phyloP scores from a whole-genome alignment of 2,329 filamentous ascomycete species.

The Aspergillus sp. region DNA sequence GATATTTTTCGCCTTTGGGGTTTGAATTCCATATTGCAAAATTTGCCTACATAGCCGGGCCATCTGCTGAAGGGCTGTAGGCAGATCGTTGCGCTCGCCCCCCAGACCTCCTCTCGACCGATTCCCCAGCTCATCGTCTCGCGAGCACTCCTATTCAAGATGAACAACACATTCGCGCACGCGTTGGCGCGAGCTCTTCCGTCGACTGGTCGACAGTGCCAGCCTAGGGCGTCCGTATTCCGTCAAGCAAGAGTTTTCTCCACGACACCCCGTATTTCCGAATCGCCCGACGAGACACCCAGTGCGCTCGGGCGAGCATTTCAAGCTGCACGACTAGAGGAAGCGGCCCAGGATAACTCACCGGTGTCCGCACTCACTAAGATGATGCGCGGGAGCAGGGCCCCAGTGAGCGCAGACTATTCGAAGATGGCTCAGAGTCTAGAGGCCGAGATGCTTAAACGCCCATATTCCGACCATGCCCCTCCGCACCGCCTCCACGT shows the following conservation, averaged over 20 bases:
- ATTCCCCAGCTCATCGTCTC: not conserved
- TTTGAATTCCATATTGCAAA: not conserved
- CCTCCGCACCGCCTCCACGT: slow-evolving; percentile 81
- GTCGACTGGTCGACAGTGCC: slow-evolving; percentile 30
- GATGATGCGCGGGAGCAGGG: slow-evolving; percentile 26
- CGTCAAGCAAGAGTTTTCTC: slow-evolving; percentile 35
- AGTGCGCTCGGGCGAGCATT: slow-evolving; percentile 1
- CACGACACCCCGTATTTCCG: slow-evolving; percentile 24
- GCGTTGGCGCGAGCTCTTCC: slow-evolving; percentile 33
- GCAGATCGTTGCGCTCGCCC: not conserved
- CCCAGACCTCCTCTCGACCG: not conserved
- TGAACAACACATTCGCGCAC: slow-evolving; percentile 35
- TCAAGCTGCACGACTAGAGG: slow-evolving; percentile 22
- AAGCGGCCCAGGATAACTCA: slow-evolving; percentile 26
- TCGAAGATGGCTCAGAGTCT: slow-evolving; percentile 32
- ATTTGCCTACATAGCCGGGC: not conserved
- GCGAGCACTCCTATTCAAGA: slow-evolving; percentile 20
- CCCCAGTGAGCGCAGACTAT: slow-evolving; percentile 29
- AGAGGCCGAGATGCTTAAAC: slow-evolving; percentile 35
- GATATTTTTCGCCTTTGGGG: not conserved
- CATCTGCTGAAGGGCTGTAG: not conserved
- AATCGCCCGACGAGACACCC: slow-evolving; percentile 15
- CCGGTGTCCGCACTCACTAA: slow-evolving; percentile 31
- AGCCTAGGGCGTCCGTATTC: slow-evolving; percentile 20
- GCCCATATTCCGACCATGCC: slow-evolving; percentile 36